Evolutionary conservation across 1,284 basidiomycete genomes (phyloP), one percentile per base, ranked within the genome.

Genomic region (Ustilago shanxiensis): DNA sequence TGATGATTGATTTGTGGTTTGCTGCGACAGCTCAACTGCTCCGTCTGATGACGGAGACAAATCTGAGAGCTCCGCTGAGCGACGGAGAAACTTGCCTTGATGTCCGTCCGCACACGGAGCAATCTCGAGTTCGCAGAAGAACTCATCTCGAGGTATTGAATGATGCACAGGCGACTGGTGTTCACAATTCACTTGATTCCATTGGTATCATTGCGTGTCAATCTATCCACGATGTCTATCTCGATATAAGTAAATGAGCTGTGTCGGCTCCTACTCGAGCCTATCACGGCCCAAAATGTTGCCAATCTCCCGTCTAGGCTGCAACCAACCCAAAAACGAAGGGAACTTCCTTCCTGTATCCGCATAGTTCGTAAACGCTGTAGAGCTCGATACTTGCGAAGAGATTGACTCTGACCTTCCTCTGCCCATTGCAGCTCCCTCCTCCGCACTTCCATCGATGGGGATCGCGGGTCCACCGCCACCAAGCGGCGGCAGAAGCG

Each of bases 251-350:
- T 3, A 16, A 20, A 3, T 44, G 41, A 20, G 41, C 31, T 33
- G 6, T n/a, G 41, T 20, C 16, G 18, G n/a, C 31, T 52, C 49
- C n/a, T 54, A 81, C 52, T 81, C 81, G 44, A 80, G 72, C 20
- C 63, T 35, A 31, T 69, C 63, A 29, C 76, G 64, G 2, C 65
- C 72, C 22, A 84, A 52, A 47, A 85, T 83, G 39, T 63, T 77
- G 8, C 55, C 60, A 56, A 86, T 84, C 70, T 86, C 84, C 14
- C 82, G 60, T 22, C 84, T 55, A 10, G 79, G 78, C 47, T 83
- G 68, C 55, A 86, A 64, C 83, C 83, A 86, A 10, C 63, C 67
- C 13, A 80, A 53, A 51, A 86, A 86, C n/a, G 65, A 73, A 0
- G 84, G 84, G 66, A 83, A 85, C 41, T 50, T 67, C 45, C 58